Conservation (phyloP, 345 rosid species). For the Populus euphratica region DNA sequence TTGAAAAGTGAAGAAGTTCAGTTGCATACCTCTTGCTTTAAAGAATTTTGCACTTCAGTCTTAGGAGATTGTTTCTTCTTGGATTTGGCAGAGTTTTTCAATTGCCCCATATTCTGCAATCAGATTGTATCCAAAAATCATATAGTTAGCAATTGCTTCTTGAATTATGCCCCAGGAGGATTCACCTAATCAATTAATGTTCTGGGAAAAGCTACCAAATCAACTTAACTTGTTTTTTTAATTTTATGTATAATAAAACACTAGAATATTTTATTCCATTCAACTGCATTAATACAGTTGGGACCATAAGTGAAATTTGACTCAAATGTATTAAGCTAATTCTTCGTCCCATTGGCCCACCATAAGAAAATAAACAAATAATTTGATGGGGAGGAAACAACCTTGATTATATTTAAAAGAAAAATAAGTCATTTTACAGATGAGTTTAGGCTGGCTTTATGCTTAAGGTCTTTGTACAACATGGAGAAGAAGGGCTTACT, state of each 20-base stretch:
- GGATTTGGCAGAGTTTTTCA: conserved; percentile 36
- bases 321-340: conserved; percentile 3
- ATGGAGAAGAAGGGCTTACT: conserved; percentile 22
- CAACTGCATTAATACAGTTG: conserved; percentile 10
- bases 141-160: conserved; percentile 2
- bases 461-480: conserved; percentile 13
- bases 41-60: conserved; percentile 48
- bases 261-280: conserved; percentile 10
- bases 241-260: neutral
- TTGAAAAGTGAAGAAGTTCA: conserved; percentile 7
- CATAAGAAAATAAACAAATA: conserved; percentile 3
- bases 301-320: conserved; percentile 8
- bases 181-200: neutral
- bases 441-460: conserved; percentile 14
- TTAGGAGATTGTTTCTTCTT: conserved; percentile 42
- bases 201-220: neutral
- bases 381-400: neutral
- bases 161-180: neutral
- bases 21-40: conserved; percentile 79
- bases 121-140: conserved; percentile 25
- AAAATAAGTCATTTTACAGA: conserved; percentile 6
- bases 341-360: neutral
- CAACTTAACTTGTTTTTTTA: neutral
- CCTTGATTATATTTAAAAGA: neutral
- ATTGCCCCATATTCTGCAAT: conserved; percentile 57